Evolutionary conservation across 2,329 filamentous ascomycete genomes (phyloP).

Genomic region (Metarhizium guizhouense): DNA sequence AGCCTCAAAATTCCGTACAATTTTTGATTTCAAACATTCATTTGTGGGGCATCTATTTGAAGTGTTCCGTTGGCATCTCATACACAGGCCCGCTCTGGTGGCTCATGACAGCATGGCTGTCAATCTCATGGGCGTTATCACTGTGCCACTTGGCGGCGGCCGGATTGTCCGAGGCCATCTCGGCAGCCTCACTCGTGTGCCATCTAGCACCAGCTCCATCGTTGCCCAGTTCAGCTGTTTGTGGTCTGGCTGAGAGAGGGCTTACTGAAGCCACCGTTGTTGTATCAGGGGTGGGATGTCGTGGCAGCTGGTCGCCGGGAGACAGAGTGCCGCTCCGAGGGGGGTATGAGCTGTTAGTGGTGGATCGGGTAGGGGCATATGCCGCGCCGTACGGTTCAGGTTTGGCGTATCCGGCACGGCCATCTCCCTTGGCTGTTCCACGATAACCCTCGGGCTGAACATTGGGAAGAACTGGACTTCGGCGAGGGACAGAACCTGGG

Average conservation of each 20-base stretch:
- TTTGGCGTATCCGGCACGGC: constrained; percentile 29
- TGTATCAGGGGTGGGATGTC: constrained; percentile 16
- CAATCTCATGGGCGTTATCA: constrained; percentile 28
- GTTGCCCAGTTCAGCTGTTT: constrained; percentile 11
- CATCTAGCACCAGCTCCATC: constrained; percentile 6
- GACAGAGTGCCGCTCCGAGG: constrained; percentile 9
- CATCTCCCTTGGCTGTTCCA: constrained; percentile 29
- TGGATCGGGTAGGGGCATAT: constrained; percentile 16
- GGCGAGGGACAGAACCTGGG: constrained; percentile 17
- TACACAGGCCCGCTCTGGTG: constrained; percentile 28
- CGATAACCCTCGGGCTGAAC: constrained; percentile 26
- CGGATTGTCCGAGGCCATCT: constrained; percentile 24
- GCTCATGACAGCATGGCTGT: constrained; percentile 23
- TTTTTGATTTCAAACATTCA: not conserved
- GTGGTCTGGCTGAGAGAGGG: constrained; percentile 6
- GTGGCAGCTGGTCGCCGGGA: constrained; percentile 13
- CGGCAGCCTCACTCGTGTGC: constrained; percentile 12
- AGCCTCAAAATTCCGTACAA: not conserved
- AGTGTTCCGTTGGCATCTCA: constrained; percentile 32
- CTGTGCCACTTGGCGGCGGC: constrained; percentile 24
- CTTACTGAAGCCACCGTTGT: constrained; percentile 9
- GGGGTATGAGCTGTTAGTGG: constrained; percentile 7
- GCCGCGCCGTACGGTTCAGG: constrained; percentile 24
- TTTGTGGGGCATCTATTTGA: constrained; percentile 17
- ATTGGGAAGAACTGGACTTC: constrained; percentile 15